phyloP scores from a whole-genome alignment of 352 stramenopile genomes.

The Phytophthora sansomeana region DNA sequence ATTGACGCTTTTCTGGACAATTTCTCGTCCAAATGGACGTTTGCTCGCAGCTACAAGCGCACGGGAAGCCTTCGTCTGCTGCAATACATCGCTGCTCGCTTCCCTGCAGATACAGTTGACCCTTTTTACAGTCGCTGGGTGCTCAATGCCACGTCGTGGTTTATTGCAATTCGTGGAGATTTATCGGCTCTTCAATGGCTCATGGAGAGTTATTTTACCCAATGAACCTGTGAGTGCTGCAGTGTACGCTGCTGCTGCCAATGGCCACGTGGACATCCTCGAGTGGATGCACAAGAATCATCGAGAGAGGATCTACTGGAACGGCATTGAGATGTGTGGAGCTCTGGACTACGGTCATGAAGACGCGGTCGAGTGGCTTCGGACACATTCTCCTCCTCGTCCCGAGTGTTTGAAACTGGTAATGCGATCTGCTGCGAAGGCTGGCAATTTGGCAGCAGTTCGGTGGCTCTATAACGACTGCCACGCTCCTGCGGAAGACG shows the following conservation, averaged over 20 bases:
- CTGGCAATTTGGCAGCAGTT: slow-evolving; percentile 21
- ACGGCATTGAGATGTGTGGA: slow-evolving; percentile 36
- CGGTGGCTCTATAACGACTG: slow-evolving; percentile 27
- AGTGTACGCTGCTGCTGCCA: slow-evolving; percentile 37
- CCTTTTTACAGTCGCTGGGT: slow-evolving; percentile 38
- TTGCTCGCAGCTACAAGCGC: slow-evolving; percentile 27
- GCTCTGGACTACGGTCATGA: slow-evolving; percentile 52
- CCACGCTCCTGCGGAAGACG: slow-evolving; percentile 16
- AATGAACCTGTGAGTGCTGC: slow-evolving; percentile 11
- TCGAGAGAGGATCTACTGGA: slow-evolving; percentile 25
- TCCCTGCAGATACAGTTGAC: slow-evolving; percentile 9
- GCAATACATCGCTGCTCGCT: slow-evolving; percentile 27
- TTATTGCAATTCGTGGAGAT: slow-evolving; percentile 28
- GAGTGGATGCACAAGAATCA: slow-evolving; percentile 27
- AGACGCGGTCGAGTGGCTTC: slow-evolving; percentile 53
- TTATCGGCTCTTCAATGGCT: slow-evolving; percentile 35
- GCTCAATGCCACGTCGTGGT: slow-evolving; percentile 29
- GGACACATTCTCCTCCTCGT: slow-evolving; percentile 32
- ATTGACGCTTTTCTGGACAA: slow-evolving; percentile 36
- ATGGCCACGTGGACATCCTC: slow-evolving; percentile 30
- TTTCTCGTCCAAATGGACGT: slow-evolving; percentile 27
- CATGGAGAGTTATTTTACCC: slow-evolving; percentile 17
- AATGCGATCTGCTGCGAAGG: slow-evolving; percentile 27
- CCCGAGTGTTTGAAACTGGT: slow-evolving; percentile 31
- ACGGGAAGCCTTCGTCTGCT: slow-evolving; percentile 26